Percentiles rank a stretch among this genome's conserved stretches.
These are phyloP conservation scores for Primulina huaijiensis DNA, from an alignment of 257 asterid genomes.

Conservation along the genomic window DNA sequence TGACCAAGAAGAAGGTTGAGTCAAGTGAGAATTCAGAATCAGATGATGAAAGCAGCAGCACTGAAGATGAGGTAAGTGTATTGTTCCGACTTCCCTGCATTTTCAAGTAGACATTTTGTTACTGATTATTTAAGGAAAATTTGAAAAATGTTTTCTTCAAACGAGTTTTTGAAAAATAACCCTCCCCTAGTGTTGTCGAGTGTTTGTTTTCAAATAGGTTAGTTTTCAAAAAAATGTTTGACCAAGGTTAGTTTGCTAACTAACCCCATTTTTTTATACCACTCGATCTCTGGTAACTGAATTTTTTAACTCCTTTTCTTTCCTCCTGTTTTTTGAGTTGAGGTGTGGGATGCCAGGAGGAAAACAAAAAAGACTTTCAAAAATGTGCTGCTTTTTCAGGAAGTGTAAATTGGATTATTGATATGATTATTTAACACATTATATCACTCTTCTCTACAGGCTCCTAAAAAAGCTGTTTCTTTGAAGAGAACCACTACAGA, in stretches of 20 bases:
- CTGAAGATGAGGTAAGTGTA: slow-evolving; percentile 11
- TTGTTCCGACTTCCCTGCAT: background rate
- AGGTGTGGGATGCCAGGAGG: background rate
- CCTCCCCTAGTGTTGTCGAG: too few species aligned
- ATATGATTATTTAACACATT: too few species aligned
- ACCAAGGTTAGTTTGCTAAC: too few species aligned
- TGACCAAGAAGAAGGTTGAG: slow-evolving; percentile 21
- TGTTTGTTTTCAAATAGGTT: too few species aligned
- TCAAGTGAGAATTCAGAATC: slow-evolving; percentile 31
- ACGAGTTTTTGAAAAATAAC: too few species aligned
- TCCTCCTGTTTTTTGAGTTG: too few species aligned
- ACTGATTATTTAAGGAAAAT: too few species aligned
- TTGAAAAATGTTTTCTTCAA: too few species aligned
- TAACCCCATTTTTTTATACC: too few species aligned
- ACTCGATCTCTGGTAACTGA: too few species aligned
- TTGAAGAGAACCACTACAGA: background rate
- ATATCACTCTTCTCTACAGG: background rate
- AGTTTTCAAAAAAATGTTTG: too few species aligned
- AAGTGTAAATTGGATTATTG: background rate
- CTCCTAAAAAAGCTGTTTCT: background rate
- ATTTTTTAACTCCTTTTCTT: background rate
- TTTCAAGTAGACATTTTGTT: too few species aligned
- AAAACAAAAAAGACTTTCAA: background rate
- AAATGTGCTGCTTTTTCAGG: background rate
- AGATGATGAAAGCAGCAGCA: slow-evolving; percentile 20